Conservation (phyloP, 1,139 yeast genomes). For the Zygosaccharomyces sapae region DNA sequence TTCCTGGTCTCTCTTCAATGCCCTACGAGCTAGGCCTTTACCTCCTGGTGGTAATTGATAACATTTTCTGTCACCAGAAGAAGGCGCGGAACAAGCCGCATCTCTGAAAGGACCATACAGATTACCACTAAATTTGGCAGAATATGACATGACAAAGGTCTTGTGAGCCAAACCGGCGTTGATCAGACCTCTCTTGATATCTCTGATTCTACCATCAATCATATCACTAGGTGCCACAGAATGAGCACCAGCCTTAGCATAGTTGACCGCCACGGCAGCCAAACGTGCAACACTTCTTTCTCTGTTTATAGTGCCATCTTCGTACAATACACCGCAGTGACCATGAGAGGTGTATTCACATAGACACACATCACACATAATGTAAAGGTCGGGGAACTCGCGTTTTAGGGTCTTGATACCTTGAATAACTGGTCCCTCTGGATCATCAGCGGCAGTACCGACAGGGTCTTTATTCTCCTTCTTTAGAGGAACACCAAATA, state of each 20-base stretch:
- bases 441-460: constrained; percentile 94
- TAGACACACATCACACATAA: constrained; percentile 91
- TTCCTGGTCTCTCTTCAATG: constrained; percentile 72
- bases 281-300: constrained; percentile 72
- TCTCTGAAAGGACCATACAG: constrained; percentile 97
- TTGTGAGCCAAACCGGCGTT: constrained; percentile 83
- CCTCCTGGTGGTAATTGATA: constrained; percentile 95
- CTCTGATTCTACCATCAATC: constrained; percentile 93
- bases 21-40: constrained; percentile 90
- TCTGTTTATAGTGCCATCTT: constrained; percentile 80
- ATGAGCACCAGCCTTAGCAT: constrained; percentile 93
- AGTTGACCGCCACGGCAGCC: constrained; percentile 92
- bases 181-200: constrained; percentile 79
- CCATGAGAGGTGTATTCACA: constrained; percentile 98
- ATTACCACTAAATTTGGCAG: constrained; percentile 89
- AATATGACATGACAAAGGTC: constrained; percentile 85
- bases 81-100: constrained; percentile 90
- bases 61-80: constrained; percentile 85
- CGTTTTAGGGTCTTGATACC: constrained; percentile 62
- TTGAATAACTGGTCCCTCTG: constrained; percentile 87
- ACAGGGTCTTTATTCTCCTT: constrained; percentile 70
- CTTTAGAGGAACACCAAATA: constrained; percentile 86
- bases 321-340: constrained; percentile 87
- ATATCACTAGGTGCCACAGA: constrained; percentile 97
- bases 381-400: constrained; percentile 74